phyloP scores from a whole-genome alignment of 73 alveolate species.

The Tetrahymena borealis region DNA sequence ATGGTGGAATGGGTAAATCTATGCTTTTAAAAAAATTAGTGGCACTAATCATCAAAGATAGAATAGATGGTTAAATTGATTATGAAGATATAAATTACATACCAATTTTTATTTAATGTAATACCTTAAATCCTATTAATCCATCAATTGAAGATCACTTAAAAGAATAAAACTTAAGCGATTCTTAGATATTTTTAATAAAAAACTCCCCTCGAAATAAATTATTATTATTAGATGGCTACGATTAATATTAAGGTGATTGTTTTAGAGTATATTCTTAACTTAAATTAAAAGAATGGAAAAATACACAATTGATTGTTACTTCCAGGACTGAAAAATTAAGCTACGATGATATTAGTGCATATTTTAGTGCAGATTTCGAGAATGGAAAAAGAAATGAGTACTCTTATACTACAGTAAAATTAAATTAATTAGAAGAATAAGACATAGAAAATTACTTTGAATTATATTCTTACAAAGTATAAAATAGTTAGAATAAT shows the following conservation, averaged over 20 bases:
- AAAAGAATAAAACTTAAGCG: not conserved
- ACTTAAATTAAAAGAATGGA: not conserved
- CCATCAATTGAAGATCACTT: not conserved
- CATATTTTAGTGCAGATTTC: not conserved
- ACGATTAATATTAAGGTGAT: not conserved
- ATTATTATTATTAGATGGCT: not conserved
- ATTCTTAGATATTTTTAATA: not conserved
- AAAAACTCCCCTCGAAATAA: not conserved
- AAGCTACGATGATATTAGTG: not conserved
- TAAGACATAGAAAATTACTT: not conserved
- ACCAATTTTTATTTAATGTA: not conserved
- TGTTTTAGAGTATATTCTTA: not conserved
- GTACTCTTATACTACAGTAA: not conserved
- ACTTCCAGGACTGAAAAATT: not conserved
- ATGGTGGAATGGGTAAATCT: not conserved
- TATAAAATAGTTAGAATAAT: too few species aligned
- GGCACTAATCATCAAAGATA: not conserved
- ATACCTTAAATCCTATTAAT: not conserved
- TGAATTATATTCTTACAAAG: not conserved
- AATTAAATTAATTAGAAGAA: not conserved
- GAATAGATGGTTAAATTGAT: not conserved
- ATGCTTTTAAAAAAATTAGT: not conserved
- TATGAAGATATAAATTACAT: not conserved
- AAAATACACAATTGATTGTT: not conserved
- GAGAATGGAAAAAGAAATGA: not conserved